These are phyloP conservation scores for Paraphoma sp. DNA, from an alignment of 2,329 filamentous ascomycete genomes.

Conservation along the genomic window DNA sequence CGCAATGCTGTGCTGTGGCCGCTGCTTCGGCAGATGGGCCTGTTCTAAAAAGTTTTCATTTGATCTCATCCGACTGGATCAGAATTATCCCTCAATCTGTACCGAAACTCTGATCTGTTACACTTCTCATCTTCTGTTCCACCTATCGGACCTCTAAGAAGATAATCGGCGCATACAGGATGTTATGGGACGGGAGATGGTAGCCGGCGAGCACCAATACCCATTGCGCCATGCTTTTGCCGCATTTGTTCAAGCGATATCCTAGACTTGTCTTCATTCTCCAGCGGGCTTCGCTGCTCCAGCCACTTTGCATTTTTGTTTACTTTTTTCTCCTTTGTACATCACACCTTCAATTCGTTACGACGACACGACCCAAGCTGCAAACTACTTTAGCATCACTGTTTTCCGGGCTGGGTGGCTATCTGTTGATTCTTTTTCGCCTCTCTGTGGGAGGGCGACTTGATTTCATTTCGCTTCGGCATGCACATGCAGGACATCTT, in stretches of 20 bases:
- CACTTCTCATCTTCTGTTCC: constrained; percentile 25
- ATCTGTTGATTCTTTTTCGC: constrained; percentile 23
- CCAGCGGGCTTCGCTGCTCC: constrained; percentile 30
- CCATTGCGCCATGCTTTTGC: background rate
- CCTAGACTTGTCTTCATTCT: constrained; percentile 34
- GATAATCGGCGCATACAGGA: constrained; percentile 18
- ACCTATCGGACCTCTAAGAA: constrained; percentile 17
- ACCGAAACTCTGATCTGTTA: constrained; percentile 28
- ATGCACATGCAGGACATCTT: constrained; percentile 27
- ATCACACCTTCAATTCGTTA: constrained; percentile 10
- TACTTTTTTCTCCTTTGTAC: constrained; percentile 20
- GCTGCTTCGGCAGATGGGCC: constrained; percentile 11
- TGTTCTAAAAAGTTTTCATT: constrained; percentile 18
- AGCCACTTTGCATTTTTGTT: constrained; percentile 17
- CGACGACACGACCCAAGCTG: constrained; percentile 30
- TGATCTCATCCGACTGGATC: constrained; percentile 12
- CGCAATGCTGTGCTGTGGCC: constrained; percentile 16
- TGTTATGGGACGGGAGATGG: constrained; percentile 6
- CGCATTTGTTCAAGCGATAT: constrained; percentile 28
- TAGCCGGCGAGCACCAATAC: constrained; percentile 25
- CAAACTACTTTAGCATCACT: constrained; percentile 8
- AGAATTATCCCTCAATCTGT: constrained; percentile 13
- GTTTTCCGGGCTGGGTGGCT: constrained; percentile 20
- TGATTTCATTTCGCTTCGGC: constrained; percentile 16
- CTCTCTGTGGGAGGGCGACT: constrained; percentile 8